A percentile compares a stretch with the other conserved stretches of the same genome.
These are phyloP conservation scores for Ogataea salicorniae DNA, from an alignment of 805 yeast species.

Conservation along the genomic window DNA sequence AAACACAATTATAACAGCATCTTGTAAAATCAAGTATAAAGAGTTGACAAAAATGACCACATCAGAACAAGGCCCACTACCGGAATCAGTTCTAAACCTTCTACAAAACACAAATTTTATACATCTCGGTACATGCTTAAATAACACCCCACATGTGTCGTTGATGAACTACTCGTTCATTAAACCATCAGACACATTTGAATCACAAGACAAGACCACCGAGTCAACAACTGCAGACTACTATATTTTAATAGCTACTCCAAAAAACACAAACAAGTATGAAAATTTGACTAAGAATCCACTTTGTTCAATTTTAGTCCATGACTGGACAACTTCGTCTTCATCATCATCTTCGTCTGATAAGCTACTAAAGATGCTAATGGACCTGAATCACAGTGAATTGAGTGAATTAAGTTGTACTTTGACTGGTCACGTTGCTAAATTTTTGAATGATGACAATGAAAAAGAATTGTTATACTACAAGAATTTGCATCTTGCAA, in stretches of 20 bases:
- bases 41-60: slow-evolving; percentile 1
- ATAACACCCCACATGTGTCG: slow-evolving; percentile 75
- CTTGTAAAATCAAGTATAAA: too few species aligned
- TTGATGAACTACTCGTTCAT: slow-evolving; percentile 86
- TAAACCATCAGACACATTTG: slow-evolving; percentile 33
- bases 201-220: neutral
- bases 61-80: slow-evolving; percentile 22
- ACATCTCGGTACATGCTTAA: slow-evolving; percentile 74
- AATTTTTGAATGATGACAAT: slow-evolving; percentile 38
- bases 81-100: slow-evolving; percentile 35
- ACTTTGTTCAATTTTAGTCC: slow-evolving; percentile 75
- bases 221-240: slow-evolving; percentile 22
- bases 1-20: too few species aligned
- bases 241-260: slow-evolving; percentile 67
- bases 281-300: slow-evolving; percentile 66
- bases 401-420: slow-evolving; percentile 79
- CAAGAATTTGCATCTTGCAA: slow-evolving; percentile 53
- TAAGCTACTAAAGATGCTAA: slow-evolving; percentile 52
- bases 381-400: slow-evolving; percentile 74
- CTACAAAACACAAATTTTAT: slow-evolving; percentile 62
- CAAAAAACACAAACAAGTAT: slow-evolving; percentile 67
- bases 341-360: slow-evolving; percentile 13
- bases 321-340: slow-evolving; percentile 72
- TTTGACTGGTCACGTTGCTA: slow-evolving; percentile 60
- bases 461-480: slow-evolving; percentile 53